Evolutionary conservation across 1,139 yeast genomes (phyloP).

Genomic region (Geotrichum histeridarum): DNA sequence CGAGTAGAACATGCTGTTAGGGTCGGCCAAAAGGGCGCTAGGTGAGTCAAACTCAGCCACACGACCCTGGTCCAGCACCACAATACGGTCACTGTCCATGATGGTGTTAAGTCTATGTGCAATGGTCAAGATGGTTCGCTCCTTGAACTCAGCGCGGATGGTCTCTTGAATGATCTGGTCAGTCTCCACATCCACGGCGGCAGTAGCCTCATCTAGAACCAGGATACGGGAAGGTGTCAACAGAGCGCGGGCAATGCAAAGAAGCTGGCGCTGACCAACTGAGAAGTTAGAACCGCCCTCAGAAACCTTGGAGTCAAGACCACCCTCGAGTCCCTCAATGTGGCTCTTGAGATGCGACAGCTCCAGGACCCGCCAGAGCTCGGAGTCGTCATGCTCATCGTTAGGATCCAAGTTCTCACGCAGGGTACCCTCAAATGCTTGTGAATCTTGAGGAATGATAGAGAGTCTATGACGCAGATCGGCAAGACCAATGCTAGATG

Average conservation of each 20-base stretch:
- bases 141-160: slow-evolving; percentile 55
- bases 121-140: slow-evolving; percentile 69
- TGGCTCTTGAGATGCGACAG: slow-evolving; percentile 78
- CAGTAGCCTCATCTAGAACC: slow-evolving; percentile 79
- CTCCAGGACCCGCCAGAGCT: slow-evolving; percentile 65
- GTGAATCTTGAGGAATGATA: slow-evolving; percentile 75
- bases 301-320: slow-evolving; percentile 42
- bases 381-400: slow-evolving; percentile 44
- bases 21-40: slow-evolving; percentile 42
- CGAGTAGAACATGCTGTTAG: slow-evolving; percentile 50
- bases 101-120: slow-evolving; percentile 84
- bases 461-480: slow-evolving; percentile 56
- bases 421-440: slow-evolving; percentile 59
- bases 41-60: slow-evolving; percentile 70
- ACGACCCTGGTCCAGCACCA: slow-evolving; percentile 63
- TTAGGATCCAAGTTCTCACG: slow-evolving; percentile 67
- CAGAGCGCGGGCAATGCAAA: slow-evolving; percentile 71
- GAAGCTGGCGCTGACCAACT: slow-evolving; percentile 71
- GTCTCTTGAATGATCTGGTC: slow-evolving; percentile 72
- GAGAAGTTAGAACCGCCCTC: slow-evolving; percentile 74
- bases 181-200: slow-evolving; percentile 77
- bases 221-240: slow-evolving; percentile 57
- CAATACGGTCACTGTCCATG: slow-evolving; percentile 67
- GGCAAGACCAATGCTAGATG: slow-evolving; percentile 50
- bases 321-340: slow-evolving; percentile 42